Conservation (phyloP, 768 basidiomycete species). For the Vararia minispora region DNA sequence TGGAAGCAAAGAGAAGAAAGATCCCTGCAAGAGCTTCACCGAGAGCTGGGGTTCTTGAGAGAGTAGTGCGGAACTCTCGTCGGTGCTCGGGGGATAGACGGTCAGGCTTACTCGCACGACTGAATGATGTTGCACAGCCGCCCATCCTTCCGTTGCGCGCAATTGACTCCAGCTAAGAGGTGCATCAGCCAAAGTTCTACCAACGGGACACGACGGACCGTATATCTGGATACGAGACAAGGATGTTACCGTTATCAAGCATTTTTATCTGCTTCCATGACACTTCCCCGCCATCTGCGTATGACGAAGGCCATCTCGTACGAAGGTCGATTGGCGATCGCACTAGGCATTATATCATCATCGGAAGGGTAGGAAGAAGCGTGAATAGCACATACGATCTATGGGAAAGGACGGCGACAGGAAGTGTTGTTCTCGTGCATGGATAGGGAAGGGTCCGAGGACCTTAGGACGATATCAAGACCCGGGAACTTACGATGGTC, state of each 20-base stretch:
- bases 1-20: slow-evolving; percentile 66
- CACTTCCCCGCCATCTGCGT: slow-evolving; percentile 49
- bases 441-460: slow-evolving; percentile 76
- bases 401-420: slow-evolving; percentile 71
- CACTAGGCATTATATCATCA: slow-evolving; percentile 32
- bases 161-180: slow-evolving; percentile 56
- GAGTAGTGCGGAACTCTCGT: background rate
- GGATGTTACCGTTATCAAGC: slow-evolving; percentile 36
- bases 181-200: background rate
- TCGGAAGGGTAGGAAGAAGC: slow-evolving; percentile 3
- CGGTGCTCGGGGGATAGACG: slow-evolving; percentile 33
- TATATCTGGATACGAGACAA: slow-evolving; percentile 54
- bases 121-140: slow-evolving; percentile 70
- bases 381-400: slow-evolving; percentile 33
- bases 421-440: slow-evolving; percentile 75
- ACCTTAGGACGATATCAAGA: slow-evolving; percentile 45
- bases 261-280: slow-evolving; percentile 39
- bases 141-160: slow-evolving; percentile 77
- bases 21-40: slow-evolving; percentile 56
- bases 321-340: slow-evolving; percentile 36
- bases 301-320: slow-evolving; percentile 52
- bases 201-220: slow-evolving; percentile 26
- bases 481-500: too few species aligned
- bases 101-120: slow-evolving; percentile 57
- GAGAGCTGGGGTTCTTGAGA: slow-evolving; percentile 32